Conservation (phyloP, 148 eudicot species). For the Nepenthes gracilis region DNA sequence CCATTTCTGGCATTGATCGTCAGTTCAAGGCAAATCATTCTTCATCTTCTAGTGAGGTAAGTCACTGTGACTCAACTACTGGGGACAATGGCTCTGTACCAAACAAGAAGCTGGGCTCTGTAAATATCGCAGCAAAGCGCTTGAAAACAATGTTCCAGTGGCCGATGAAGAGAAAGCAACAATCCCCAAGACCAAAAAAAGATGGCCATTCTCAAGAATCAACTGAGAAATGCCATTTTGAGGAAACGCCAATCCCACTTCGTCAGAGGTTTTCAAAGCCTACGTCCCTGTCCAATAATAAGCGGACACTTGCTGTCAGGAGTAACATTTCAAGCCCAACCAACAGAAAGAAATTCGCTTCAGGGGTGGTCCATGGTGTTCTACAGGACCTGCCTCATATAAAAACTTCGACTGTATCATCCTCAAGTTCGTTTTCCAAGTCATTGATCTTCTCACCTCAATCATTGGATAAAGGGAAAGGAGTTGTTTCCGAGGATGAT, state of each 20-base stretch:
- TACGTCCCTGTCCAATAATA: conserved; percentile 40
- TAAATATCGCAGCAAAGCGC: conserved; percentile 34
- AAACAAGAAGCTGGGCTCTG: not conserved
- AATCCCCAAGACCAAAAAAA: conserved; percentile 20
- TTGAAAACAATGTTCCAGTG: conserved; percentile 63
- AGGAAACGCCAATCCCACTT: conserved; percentile 46
- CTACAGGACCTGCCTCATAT: conserved; percentile 40
- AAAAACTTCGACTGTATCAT: conserved; percentile 22
- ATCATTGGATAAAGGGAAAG: conserved; percentile 47
- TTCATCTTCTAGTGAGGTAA: conserved; percentile 22
- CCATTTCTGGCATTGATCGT: conserved; percentile 9
- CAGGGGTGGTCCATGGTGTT: conserved; percentile 44
- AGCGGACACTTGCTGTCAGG: conserved; percentile 61
- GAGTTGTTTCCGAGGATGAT: conserved; percentile 20
- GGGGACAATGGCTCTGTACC: conserved; percentile 15
- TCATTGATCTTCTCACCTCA: conserved; percentile 44
- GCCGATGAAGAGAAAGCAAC: conserved; percentile 36
- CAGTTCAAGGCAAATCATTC: conserved; percentile 10
- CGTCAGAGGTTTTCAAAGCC: conserved; percentile 43
- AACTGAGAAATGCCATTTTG: conserved; percentile 14
- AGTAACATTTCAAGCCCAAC: conserved; percentile 76
- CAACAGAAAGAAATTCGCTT: conserved; percentile 66
- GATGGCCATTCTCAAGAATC: conserved; percentile 19
- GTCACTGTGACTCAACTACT: conserved; percentile 23
- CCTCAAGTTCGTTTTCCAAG: conserved; percentile 52